These are phyloP conservation scores for Trypanosoma lewisi DNA, from an alignment of 208 protist genomes.

Conservation along the genomic window DNA sequence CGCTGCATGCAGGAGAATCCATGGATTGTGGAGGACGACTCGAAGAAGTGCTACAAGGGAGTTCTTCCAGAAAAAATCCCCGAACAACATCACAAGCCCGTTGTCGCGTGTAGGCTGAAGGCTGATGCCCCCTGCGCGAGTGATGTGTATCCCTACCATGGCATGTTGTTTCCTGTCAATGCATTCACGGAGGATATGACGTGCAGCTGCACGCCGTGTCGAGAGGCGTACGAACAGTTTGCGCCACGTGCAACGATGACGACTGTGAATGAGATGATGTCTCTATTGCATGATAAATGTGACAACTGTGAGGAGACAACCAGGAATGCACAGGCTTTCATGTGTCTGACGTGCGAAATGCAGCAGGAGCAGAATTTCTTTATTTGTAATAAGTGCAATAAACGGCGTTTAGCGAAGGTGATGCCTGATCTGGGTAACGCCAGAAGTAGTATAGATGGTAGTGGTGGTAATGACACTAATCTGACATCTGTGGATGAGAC, in stretches of 20 bases:
- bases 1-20: slow-evolving; percentile 83
- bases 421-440: slow-evolving; percentile 10
- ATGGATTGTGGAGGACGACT: slow-evolving; percentile 64
- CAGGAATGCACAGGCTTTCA: slow-evolving; percentile 54
- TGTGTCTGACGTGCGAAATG: slow-evolving; percentile 84
- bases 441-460: neutral
- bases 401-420: slow-evolving; percentile 30
- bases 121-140: slow-evolving; percentile 2
- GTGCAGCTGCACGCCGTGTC: slow-evolving; percentile 63
- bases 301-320: slow-evolving; percentile 59
- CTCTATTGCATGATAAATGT: slow-evolving; percentile 70
- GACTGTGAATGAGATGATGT: slow-evolving; percentile 58
- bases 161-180: slow-evolving; percentile 67
- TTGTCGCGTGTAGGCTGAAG: slow-evolving; percentile 45
- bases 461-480: neutral
- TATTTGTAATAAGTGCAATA: slow-evolving; percentile 70
- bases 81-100: slow-evolving; percentile 16
- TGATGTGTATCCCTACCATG: slow-evolving; percentile 62
- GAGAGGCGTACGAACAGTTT: slow-evolving; percentile 57
- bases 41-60: slow-evolving; percentile 56
- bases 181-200: slow-evolving; percentile 63
- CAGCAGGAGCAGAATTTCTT: slow-evolving; percentile 53
- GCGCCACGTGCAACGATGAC: slow-evolving; percentile 55
- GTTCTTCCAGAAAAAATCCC: slow-evolving; percentile 39
- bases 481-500: neutral